Evolutionary conservation across 2,329 filamentous ascomycete genomes (phyloP).

Genomic region (Ilyonectria sp.): DNA sequence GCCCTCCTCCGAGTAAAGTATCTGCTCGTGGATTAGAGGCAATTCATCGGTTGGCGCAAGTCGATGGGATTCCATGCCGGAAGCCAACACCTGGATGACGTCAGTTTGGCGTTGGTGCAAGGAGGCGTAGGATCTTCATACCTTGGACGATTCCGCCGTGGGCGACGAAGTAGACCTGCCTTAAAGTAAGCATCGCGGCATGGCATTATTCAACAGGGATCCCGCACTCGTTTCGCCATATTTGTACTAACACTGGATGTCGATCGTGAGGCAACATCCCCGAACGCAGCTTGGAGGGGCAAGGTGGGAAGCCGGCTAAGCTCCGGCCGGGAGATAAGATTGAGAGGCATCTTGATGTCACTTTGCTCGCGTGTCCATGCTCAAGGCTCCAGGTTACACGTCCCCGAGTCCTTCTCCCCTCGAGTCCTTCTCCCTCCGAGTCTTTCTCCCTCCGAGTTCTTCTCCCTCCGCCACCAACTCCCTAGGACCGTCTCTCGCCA

Average conservation of each 20-base stretch:
- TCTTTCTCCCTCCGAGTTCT: background rate
- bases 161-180: slow-evolving; percentile 73
- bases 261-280: slow-evolving; percentile 5
- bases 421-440: too few species aligned
- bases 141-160: slow-evolving; percentile 79
- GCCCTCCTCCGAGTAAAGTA: slow-evolving; percentile 71
- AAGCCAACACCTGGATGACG: slow-evolving; percentile 68
- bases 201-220: background rate
- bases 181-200: slow-evolving; percentile 12
- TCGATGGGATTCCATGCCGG: slow-evolving; percentile 55
- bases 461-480: background rate
- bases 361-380: background rate
- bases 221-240: slow-evolving; percentile 56
- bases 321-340: slow-evolving; percentile 23
- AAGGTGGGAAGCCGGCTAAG: slow-evolving; percentile 27
- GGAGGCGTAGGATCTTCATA: slow-evolving; percentile 51
- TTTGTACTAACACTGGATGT: background rate
- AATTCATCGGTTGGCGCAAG: background rate
- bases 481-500: slow-evolving; percentile 7
- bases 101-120: slow-evolving; percentile 40
- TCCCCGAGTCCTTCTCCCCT: background rate
- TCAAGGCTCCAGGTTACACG: background rate
- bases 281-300: background rate
- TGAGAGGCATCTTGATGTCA: slow-evolving; percentile 6
- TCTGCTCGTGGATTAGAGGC: slow-evolving; percentile 50